These are phyloP conservation scores for Akanthomyces muscarius DNA, from an alignment of 2,329 filamentous ascomycete genomes.

Conservation along the genomic window DNA sequence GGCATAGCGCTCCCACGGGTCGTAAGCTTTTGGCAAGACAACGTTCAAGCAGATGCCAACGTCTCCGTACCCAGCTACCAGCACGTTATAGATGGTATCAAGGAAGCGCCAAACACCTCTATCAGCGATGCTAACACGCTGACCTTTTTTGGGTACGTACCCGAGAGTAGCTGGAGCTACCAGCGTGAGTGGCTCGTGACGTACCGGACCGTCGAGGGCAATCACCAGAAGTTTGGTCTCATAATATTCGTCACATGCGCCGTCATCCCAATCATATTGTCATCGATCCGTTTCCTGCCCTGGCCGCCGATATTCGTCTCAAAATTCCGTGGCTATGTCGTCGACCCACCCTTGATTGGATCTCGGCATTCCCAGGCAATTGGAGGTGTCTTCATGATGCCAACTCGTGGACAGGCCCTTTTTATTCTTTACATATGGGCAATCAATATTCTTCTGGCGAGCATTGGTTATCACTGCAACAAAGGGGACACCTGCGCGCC, in stretches of 20 bases:
- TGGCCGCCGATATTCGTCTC: slow-evolving; percentile 13
- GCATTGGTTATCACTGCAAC: slow-evolving; percentile 23
- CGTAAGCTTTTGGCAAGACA: slow-evolving; percentile 19
- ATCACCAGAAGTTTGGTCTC: slow-evolving; percentile 24
- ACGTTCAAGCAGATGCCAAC: slow-evolving; percentile 5
- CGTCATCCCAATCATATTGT: slow-evolving; percentile 23
- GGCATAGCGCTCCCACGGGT: not conserved
- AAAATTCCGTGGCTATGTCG: slow-evolving; percentile 19
- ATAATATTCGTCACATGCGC: slow-evolving; percentile 23
- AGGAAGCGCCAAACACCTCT: not conserved
- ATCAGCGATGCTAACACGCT: slow-evolving; percentile 10
- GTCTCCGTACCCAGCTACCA: not conserved
- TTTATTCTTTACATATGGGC: slow-evolving; percentile 34
- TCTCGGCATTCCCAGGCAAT: slow-evolving; percentile 18
- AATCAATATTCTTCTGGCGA: slow-evolving; percentile 32
- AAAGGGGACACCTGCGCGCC: slow-evolving; percentile 27
- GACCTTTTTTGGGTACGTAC: slow-evolving; percentile 15
- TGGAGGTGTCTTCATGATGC: slow-evolving; percentile 21
- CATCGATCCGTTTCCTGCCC: slow-evolving; percentile 27
- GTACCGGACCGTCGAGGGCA: slow-evolving; percentile 8
- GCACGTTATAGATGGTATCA: slow-evolving; percentile 14
- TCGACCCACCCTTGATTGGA: slow-evolving; percentile 21
- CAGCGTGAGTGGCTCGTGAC: slow-evolving; percentile 5
- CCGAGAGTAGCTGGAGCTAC: not conserved
- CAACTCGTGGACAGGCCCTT: slow-evolving; percentile 36